Evolutionary conservation across 2,329 filamentous ascomycete genomes (phyloP).

Genomic region (Pestalotiopsis sp.): DNA sequence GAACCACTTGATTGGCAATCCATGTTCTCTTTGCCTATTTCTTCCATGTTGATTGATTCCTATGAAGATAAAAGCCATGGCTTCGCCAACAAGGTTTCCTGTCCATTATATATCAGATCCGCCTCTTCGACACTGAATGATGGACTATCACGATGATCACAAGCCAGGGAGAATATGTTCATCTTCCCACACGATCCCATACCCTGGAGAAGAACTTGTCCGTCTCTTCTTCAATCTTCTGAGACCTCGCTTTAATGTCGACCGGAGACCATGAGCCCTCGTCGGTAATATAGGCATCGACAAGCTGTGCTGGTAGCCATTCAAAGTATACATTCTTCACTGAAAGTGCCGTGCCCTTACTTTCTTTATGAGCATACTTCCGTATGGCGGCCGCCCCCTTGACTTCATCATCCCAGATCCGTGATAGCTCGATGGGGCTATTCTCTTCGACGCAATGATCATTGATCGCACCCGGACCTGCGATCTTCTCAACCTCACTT

Average conservation of each 20-base stretch:
- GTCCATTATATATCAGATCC: too few relatives aligned
- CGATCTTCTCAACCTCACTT: constrained; percentile 64
- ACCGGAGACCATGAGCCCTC: constrained; percentile 43
- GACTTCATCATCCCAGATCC: constrained; percentile 42
- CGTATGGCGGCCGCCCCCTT: constrained; percentile 22
- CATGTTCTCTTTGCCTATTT: not conserved
- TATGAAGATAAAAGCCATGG: too few relatives aligned
- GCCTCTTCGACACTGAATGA: too few relatives aligned
- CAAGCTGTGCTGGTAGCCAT: constrained; percentile 53
- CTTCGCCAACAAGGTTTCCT: too few relatives aligned
- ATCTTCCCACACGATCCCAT: too few relatives aligned
- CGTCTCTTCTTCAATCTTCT: constrained; percentile 35
- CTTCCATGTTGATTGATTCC: not conserved
- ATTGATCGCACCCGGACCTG: constrained; percentile 42
- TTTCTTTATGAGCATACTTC: constrained; percentile 6
- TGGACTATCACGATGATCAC: too few relatives aligned
- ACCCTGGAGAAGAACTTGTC: constrained; percentile 40
- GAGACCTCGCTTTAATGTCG: constrained; percentile 42
- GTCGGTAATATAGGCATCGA: constrained; percentile 59
- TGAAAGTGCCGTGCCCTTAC: constrained; percentile 21
- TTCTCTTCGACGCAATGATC: constrained; percentile 53
- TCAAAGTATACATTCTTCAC: constrained; percentile 61
- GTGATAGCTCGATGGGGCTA: constrained; percentile 49
- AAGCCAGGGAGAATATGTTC: too few relatives aligned
- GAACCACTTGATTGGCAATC: not conserved